Conservation (phyloP, 163 green algal genomes). For the Chlorella variabilis region DNA sequence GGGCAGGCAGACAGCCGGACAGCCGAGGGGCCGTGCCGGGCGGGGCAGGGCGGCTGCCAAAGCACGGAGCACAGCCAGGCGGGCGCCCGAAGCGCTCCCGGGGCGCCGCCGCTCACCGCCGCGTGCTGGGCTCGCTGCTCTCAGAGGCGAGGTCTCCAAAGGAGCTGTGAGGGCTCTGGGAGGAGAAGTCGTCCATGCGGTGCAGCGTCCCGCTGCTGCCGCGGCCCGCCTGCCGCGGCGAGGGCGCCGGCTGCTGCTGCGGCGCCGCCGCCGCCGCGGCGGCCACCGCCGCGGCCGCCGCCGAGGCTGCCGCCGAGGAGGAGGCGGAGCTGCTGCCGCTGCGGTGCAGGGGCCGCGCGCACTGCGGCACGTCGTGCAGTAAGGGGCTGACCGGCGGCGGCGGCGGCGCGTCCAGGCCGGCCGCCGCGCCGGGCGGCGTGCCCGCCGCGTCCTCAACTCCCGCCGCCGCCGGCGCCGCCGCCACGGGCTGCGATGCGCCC, state of each 20-base stretch:
- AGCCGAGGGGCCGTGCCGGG: too few relatives aligned
- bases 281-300: neutral
- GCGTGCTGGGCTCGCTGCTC: neutral
- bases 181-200: neutral
- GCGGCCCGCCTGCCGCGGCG: neutral
- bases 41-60: too few relatives aligned
- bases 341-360: neutral
- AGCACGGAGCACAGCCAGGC: too few relatives aligned
- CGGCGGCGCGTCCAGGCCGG: neutral
- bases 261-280: neutral
- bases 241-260: neutral
- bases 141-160: constrained; percentile 7
- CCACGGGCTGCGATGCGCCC: neutral
- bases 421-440: neutral
- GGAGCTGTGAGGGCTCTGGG: neutral
- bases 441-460: neutral
- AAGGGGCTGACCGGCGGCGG: constrained; percentile 14
- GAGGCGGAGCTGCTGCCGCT: neutral
- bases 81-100: too few relatives aligned
- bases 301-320: neutral
- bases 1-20: too few relatives aligned
- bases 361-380: neutral
- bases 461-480: neutral
- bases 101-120: neutral
- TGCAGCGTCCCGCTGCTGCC: neutral